These are phyloP conservation scores for Monosporascus sp. DNA, from an alignment of 2,329 filamentous ascomycete genomes.

Conservation along the genomic window DNA sequence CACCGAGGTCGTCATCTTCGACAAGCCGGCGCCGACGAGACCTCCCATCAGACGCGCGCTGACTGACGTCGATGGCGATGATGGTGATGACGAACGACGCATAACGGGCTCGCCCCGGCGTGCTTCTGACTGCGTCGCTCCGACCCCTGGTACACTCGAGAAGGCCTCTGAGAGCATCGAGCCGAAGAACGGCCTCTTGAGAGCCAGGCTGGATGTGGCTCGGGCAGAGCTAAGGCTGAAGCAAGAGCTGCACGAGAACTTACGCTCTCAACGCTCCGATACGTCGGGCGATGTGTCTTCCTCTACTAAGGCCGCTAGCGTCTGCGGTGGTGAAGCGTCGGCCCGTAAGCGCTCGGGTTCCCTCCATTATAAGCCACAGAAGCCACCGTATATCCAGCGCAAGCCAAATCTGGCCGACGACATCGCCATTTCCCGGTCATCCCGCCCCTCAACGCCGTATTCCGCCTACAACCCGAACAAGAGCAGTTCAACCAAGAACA, in stretches of 20 bases:
- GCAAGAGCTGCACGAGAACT: neutral
- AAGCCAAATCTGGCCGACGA: neutral
- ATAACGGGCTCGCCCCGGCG: neutral
- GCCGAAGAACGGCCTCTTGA: neutral
- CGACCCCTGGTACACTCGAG: neutral
- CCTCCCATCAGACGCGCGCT: neutral
- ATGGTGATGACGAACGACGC: neutral
- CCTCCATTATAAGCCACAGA: neutral
- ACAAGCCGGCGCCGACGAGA: constrained; percentile 1
- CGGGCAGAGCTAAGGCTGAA: neutral
- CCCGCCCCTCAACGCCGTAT: constrained; percentile 2
- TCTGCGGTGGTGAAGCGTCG: neutral
- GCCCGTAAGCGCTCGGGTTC: neutral
- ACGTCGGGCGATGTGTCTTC: too few relatives aligned
- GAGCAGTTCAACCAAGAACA: neutral
- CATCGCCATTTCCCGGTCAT: neutral
- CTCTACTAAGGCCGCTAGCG: too few relatives aligned
- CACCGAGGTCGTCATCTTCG: constrained; percentile 5
- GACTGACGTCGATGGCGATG: neutral
- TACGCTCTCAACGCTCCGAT: too few relatives aligned
- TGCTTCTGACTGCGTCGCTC: neutral
- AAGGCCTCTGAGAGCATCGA: neutral
- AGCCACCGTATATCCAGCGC: neutral
- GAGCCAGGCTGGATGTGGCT: neutral
- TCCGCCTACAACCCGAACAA: constrained; percentile 7